Evolutionary conservation across 2,329 filamentous ascomycete genomes (phyloP), one percentile per base, ranked within the genome.

Genomic region (Nectriaceae sp.): DNA sequence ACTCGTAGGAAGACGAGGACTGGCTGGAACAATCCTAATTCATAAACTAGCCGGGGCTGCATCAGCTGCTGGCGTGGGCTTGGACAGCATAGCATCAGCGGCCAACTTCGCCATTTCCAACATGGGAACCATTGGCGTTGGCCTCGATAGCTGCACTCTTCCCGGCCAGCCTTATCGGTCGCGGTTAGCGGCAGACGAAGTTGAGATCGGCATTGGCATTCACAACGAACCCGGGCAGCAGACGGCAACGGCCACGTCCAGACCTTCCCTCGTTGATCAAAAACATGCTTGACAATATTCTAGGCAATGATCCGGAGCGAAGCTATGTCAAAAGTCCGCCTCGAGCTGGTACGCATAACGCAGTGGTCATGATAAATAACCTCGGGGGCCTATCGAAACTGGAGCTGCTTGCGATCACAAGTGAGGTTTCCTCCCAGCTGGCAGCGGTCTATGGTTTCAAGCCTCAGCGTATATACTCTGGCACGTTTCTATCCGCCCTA

Each of bases 401-500:
- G 5, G 81, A 84, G 64, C 69, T 83, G 58, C 75, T 77, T 5
- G 80, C 78, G 1, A 65, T 82, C 4, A 69, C 77, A 11, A 74
- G 81, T 48, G 79, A 82, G 63, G 62, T 81, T 11, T 70, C 80
- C 5, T 70, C 71, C 24, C 79, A 82, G 59, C 65, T 83, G 11
- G 67, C 66, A 5, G 52, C 47, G 1, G 63, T 72, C 50, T 83
- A 78, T 75, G 68, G 70, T 5, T 71, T 81, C 4, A 65, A 69
- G 40, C 79, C 79, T 0, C 73, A 75, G 3, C 75, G 86, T 24
- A 76, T 87, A 44, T 75, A 81, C 43, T 70, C 77, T 0, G 87
- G 87, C 2, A 84, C 81, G 21, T 78, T 85, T 46, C 87, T 88
- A 76, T 89, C 86, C 0, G 88, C 84, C 15, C 76, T 90, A 59